Percentiles rank a stretch among this genome's conserved stretches.
phyloP scores from a whole-genome alignment of 371 early-diverging fungal species.

The Syncephalastrum contaminatum region DNA sequence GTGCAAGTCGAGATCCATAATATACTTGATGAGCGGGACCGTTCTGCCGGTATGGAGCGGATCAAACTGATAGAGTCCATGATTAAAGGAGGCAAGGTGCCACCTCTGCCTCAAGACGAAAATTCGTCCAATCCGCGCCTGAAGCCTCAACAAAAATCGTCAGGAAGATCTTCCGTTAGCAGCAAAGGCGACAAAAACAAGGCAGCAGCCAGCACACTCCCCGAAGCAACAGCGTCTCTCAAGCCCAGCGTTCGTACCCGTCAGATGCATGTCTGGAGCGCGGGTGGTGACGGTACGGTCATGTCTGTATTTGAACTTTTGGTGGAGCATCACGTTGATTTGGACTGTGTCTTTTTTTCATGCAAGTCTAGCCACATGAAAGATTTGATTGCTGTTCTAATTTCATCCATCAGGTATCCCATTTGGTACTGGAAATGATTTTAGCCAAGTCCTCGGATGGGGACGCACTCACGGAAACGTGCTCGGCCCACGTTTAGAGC shows the following conservation, averaged over 20 bases:
- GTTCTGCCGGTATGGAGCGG: constrained; percentile 36
- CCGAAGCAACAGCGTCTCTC: constrained; percentile 1
- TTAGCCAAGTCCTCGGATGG: constrained; percentile 66
- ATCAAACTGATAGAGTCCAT: constrained; percentile 31
- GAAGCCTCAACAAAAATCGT: not conserved
- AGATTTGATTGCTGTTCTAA: not conserved
- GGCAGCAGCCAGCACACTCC: constrained; percentile 3
- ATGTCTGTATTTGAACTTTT: constrained; percentile 59
- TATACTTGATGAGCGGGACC: constrained; percentile 48
- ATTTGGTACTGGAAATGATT: constrained; percentile 69
- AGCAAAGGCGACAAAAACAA: not conserved
- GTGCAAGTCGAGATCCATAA: constrained; percentile 66
- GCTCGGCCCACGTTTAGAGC: constrained; percentile 39
- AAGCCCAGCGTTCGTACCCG: constrained; percentile 12
- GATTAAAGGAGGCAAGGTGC: constrained; percentile 20
- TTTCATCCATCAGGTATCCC: constrained; percentile 45
- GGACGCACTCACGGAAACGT: constrained; percentile 57
- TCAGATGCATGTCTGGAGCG: constrained; percentile 65
- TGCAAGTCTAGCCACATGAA: constrained; percentile 25
- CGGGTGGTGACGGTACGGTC: constrained; percentile 69
- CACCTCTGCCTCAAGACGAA: constrained; percentile 9
- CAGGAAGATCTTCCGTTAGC: not conserved
- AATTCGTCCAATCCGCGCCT: not conserved
- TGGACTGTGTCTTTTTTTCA: constrained; percentile 57
- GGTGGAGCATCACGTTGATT: constrained; percentile 46